Evolutionary conservation across 768 basidiomycete species (phyloP), one percentile per base, ranked within the genome.

Genomic region (Paxillus rubicundulus): DNA sequence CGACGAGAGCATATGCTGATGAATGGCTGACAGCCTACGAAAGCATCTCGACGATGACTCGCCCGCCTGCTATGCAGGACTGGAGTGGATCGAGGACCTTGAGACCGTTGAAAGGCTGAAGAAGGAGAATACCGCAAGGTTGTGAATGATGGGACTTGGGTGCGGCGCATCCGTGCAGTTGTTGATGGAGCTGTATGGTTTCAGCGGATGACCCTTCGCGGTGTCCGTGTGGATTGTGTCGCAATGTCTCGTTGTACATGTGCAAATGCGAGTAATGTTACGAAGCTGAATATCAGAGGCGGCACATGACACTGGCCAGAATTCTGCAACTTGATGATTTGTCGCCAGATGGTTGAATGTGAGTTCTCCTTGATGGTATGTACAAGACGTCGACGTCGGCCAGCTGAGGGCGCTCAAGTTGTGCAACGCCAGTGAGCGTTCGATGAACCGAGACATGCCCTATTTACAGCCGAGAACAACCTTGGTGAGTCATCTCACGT

Each of bases 191-290:
- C 66, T 62, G 49, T 58, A 62, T 12, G 39, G 43, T 66, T 64
- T 60, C 66, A 65, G 64, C 76, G 76, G 81, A 62, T 54, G 71
- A 71, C 76, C 72, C 77, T 90, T 87, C 82, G 82, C 78, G 79
- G 82, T 73, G 68, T 61, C 77, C 77, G 78, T 70, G 66, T 89
- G 87, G 84, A 79, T 74, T 66, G 63, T 73, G 78, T 79, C 86
- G 89, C 89, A 92, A 90, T 89, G 89, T 90, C 86, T 82, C 80
- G 88, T 89, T 83, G 87, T 87, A 91, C 85, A 91, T 71, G 44
- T 36, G 24, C 7, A 39, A 48, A 30, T 28, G 16, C 36, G 7
- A 16, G 32, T n/a, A 21, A 9, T 37, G 7, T 41, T 14, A 9
- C 10, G 4, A 13, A 37, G 13, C 9, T 14, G 36, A 37, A 13